Conservation (phyloP, 495 filamentous ascomycete species). For the Aspergillus saccharolyticus region DNA sequence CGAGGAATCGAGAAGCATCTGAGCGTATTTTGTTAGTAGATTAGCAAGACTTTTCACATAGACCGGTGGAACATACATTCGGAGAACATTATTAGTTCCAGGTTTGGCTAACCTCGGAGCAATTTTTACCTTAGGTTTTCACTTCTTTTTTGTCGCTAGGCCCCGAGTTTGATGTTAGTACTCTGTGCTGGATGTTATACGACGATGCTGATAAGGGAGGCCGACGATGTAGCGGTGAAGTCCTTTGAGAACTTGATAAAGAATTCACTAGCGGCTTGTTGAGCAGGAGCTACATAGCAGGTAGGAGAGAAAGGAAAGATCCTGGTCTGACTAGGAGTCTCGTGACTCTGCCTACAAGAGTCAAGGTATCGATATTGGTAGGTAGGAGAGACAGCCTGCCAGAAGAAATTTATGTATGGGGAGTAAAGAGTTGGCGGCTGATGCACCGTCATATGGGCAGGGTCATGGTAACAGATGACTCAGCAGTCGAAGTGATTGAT, state of each 20-base stretch:
- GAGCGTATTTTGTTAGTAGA: slow-evolving; percentile 5
- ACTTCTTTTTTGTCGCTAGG: neutral
- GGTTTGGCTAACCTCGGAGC: neutral
- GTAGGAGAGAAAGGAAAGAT: neutral
- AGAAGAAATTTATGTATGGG: neutral
- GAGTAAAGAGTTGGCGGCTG: neutral
- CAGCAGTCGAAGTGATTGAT: slow-evolving; percentile 18
- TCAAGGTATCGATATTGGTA: neutral
- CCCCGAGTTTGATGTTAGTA: neutral
- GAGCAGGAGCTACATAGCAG: neutral
- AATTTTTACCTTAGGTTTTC: neutral
- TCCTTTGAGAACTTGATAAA: neutral
- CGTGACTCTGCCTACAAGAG: neutral
- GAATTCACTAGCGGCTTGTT: neutral
- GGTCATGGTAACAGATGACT: slow-evolving; percentile 42
- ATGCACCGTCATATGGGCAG: slow-evolving; percentile 37
- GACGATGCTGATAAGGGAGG: neutral
- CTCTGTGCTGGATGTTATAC: neutral
- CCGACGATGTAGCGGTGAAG: neutral
- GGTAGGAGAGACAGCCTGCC: neutral
- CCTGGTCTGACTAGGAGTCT: neutral
- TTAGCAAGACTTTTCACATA: neutral
- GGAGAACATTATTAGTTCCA: slow-evolving; percentile 68
- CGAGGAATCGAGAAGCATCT: slow-evolving; percentile 97
- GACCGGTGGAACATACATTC: slow-evolving; percentile 67